Percentiles rank a stretch among this genome's conserved stretches.
Conservation (phyloP, 2,329 filamentous ascomycete genomes). For the Chaetomiaceae sp. region DNA sequence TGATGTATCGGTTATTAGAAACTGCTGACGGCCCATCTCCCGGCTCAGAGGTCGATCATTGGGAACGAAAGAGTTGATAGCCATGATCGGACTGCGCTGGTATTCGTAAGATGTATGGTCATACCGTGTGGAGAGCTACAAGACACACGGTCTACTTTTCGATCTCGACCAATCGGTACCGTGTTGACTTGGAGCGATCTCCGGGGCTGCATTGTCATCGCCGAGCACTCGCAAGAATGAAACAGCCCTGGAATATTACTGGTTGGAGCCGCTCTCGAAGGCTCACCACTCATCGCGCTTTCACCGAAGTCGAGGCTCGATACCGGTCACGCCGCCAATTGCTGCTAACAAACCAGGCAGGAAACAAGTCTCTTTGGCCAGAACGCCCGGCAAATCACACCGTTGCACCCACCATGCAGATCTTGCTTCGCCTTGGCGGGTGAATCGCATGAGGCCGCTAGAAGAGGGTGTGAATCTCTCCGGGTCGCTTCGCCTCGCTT, state of each 20-base stretch:
- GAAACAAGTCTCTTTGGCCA: background rate
- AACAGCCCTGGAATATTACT: background rate
- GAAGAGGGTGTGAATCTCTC: slow-evolving; percentile 18
- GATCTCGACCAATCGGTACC: background rate
- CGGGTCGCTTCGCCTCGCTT: slow-evolving; percentile 13
- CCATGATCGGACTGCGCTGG: no score
- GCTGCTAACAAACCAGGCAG: background rate
- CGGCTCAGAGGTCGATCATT: no score
- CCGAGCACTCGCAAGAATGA: background rate
- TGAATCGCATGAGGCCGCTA: slow-evolving; percentile 12
- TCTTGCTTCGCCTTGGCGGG: slow-evolving; percentile 7
- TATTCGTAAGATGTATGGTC: no score
- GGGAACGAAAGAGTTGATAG: no score
- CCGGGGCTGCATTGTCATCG: background rate
- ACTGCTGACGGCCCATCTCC: no score
- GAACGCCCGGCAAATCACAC: slow-evolving; percentile 2
- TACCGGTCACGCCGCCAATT: background rate
- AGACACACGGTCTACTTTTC: no score
- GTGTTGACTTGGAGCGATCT: background rate
- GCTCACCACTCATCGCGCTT: background rate
- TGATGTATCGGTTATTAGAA: background rate
- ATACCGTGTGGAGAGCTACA: no score
- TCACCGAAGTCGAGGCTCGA: background rate
- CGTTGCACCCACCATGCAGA: slow-evolving; percentile 10
- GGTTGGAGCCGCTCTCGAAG: background rate